Evolutionary conservation across 805 yeast genomes (phyloP).

Genomic region (Debaryomyces castellii): DNA sequence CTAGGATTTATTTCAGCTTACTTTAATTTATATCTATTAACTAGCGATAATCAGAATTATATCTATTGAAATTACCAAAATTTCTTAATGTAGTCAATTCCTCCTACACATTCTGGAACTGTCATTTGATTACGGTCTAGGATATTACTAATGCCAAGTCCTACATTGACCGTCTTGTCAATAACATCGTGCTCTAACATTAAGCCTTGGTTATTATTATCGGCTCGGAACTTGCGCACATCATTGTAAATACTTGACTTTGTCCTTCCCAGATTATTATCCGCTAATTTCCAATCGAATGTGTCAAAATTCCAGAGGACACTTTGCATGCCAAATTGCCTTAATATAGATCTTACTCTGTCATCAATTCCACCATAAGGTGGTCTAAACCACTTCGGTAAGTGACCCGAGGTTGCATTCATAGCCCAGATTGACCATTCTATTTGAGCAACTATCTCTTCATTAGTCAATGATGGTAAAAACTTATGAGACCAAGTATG

Average conservation of each 20-base stretch:
- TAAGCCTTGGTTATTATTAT: slow-evolving; percentile 48
- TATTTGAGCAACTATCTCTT: slow-evolving; percentile 81
- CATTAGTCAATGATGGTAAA: slow-evolving; percentile 74
- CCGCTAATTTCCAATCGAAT: slow-evolving; percentile 80
- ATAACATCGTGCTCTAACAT: slow-evolving; percentile 87
- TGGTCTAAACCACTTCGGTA: slow-evolving; percentile 94
- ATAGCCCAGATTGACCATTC: slow-evolving; percentile 98
- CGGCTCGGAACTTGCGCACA: slow-evolving; percentile 50
- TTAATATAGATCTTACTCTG: slow-evolving; percentile 72
- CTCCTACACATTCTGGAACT: slow-evolving; percentile 75
- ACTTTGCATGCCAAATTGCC: slow-evolving; percentile 83
- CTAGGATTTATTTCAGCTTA: no score
- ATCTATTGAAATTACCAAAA: no score
- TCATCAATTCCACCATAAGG: slow-evolving; percentile 96
- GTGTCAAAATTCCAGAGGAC: slow-evolving; percentile 93
- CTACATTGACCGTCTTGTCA: slow-evolving; percentile 65
- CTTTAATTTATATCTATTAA: no score
- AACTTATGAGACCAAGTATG: slow-evolving; percentile 94
- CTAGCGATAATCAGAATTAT: no score
- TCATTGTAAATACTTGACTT: slow-evolving; percentile 55
- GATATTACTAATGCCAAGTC: slow-evolving; percentile 53
- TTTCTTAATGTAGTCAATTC: slow-evolving; percentile 57
- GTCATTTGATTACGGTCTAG: slow-evolving; percentile 66
- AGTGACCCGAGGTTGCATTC: slow-evolving; percentile 86
- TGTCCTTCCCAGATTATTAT: slow-evolving; percentile 39